Base-by-base conservation (phyloP, 1,139 yeast species). In the Zygoascus hellenicus region DNA sequence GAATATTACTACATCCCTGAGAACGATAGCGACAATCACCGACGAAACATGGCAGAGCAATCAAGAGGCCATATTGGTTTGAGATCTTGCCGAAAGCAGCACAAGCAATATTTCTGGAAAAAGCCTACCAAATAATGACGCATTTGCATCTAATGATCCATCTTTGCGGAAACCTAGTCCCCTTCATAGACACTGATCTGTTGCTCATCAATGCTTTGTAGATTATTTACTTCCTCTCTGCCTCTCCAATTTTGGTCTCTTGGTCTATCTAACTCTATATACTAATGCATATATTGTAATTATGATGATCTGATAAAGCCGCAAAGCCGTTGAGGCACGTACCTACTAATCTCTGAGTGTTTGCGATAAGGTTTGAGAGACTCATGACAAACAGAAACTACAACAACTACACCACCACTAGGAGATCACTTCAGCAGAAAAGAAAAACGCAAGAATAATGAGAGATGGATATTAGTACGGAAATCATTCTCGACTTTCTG, bases 1-100 rank as follows among this genome's bases (percentile, higher is more conserved):
- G 97, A 92, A 64, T 92, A 87, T 61, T 92, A 88, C 64, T 92
- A 92, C 60, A 80, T 84, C 53, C 82, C 90, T 3, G 97, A 88
- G 58, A 76, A 81, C 46, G 98, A 92, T 64, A 66, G 68, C 32
- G 96, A 90, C 61, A 60, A 62, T 30, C 81, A 80, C 48, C 80
- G 98, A 62, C 80, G 79, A 32, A 66, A 67, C 45, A 68, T 89
- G 58, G 95, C 89, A 7, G 77, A 79, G 46, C 80, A 86, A 48
- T 53, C 67, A 28, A 71, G 87, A 49, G 88, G 87, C 59, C 96
- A 96, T 34, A 83, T 83, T 37, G 76, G 83, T 7, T 73, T 92
- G 56, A 77, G 98, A 64, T 79, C 87, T 39, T 92, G 97, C 67
- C 79, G 98, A 70, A 87, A 83, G 68, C 86, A 88, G 1, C 97